Evolutionary conservation across 208 protist genomes (phyloP).

Genomic region (Phytomonas sp.): DNA sequence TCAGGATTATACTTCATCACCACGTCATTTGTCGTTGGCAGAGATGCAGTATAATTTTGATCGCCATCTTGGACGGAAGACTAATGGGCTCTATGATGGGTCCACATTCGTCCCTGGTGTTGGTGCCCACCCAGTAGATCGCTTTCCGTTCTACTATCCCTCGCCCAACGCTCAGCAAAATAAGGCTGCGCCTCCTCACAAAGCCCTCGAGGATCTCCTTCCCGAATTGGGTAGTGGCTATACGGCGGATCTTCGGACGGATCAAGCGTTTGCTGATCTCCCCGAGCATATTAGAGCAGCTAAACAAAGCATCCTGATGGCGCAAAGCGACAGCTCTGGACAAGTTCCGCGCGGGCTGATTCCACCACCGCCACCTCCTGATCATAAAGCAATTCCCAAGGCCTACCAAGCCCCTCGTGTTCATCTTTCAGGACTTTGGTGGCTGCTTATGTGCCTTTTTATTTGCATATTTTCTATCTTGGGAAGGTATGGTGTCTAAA

Average conservation of each 20-base stretch:
- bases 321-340: constrained; percentile 54
- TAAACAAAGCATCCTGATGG: constrained; percentile 31
- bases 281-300: constrained; percentile 40
- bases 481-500: constrained; percentile 35
- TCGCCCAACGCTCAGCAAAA: constrained; percentile 1
- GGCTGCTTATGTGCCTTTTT: constrained; percentile 35
- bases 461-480: constrained; percentile 22
- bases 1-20: constrained; percentile 58
- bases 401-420: constrained; percentile 26
- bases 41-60: constrained; percentile 55
- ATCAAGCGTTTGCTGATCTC: constrained; percentile 28
- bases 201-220: constrained; percentile 10
- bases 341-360: constrained; percentile 41
- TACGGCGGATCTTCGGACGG: constrained; percentile 31
- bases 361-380: constrained; percentile 27
- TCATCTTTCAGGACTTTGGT: constrained; percentile 31
- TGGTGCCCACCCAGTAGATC: constrained; percentile 17
- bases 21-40: constrained; percentile 29
- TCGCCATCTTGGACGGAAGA: constrained; percentile 20
- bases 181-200: neutral
- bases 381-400: constrained; percentile 9
- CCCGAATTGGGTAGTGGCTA: constrained; percentile 19
- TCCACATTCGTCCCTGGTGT: constrained; percentile 35
- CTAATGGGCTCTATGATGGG: constrained; percentile 38
- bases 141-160: constrained; percentile 19